Base-by-base conservation (phyloP, 441 rosid genomes). In the Corymbia citriodora region DNA sequence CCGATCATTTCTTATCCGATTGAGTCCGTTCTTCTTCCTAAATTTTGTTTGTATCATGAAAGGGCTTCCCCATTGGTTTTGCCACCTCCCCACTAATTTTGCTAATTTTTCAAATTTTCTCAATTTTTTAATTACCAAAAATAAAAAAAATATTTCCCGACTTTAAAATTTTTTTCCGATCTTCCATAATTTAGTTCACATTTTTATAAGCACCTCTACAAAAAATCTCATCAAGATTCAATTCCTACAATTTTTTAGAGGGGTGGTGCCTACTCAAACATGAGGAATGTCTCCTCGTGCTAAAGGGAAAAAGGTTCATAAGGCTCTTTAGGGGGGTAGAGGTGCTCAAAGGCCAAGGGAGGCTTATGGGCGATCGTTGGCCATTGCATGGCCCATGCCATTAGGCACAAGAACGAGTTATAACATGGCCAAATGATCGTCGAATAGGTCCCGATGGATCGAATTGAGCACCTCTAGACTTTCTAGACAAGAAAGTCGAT, bases 301-400 rank as follows among this genome's bases (percentile, higher is more conserved):
- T 27, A 6, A 0, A 15, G 8, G 27, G 8, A 12, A 61, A 61
- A 27, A 61, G 11, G 14, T 15, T 27, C 68, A 2, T 25, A 61
- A 61, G 3, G 68, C 68, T 61, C 68, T 11, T 27, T 61, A 61
- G 33, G 31, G 31, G 15, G 15, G 68, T 61, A 61, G 68, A 1
- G 15, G 31, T 61, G 31, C 31, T 11, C 0, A 4, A 0, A 27
- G 8, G 68, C 4, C 15, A 11, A 12, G 8, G 31, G 11, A 2
- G 15, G 14, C 2, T 7, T 55, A 6, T 16, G 55, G 19, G 19
- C 8, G 19, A 55, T 54, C 23, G 8, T 54, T 5, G 3, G 1
- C 7, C 21, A 7, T 17, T 54, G 55, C 21, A 17, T 54, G 61
- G 8, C 27, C 4, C 36, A 14, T 29, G 36, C 14, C n/a, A 13